Percentiles rank a stretch among this genome's conserved stretches.
Conservation (phyloP, 2,329 filamentous ascomycete species). For the Delphinella strobiligena region DNA sequence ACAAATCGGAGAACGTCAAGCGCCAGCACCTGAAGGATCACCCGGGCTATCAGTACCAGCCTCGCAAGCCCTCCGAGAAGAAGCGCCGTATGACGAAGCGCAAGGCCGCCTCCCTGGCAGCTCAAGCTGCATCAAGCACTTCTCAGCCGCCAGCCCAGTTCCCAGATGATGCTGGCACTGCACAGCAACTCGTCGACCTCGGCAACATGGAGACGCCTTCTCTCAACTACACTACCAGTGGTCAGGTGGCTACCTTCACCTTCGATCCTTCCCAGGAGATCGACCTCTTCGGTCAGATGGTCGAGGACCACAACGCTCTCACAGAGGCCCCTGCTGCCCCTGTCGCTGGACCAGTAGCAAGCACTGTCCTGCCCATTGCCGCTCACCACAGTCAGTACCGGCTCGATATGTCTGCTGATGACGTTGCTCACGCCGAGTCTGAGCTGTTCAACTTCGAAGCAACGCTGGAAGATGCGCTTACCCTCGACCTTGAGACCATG, state of each 20-base stretch:
- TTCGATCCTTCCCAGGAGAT: constrained; percentile 4
- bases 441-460: constrained; percentile 6
- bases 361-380: constrained; percentile 1
- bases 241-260: constrained; percentile 6
- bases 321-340: background rate
- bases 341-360: constrained; percentile 1
- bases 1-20: constrained; percentile 27
- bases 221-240: constrained; percentile 2
- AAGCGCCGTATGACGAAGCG: constrained; percentile 27
- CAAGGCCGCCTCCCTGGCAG: constrained; percentile 5
- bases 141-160: background rate
- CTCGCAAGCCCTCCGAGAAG: constrained; percentile 34
- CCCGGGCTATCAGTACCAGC: constrained; percentile 34
- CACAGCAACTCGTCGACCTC: constrained; percentile 6
- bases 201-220: constrained; percentile 1
- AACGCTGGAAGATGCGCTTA: constrained; percentile 4
- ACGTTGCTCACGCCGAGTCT: constrained; percentile 1
- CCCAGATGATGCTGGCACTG: background rate
- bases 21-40: constrained; percentile 26
- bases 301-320: constrained; percentile 4
- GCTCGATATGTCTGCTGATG: background rate
- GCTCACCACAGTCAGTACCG: background rate
- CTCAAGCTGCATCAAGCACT: constrained; percentile 1
- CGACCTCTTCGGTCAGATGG: constrained; percentile 6
- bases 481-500: constrained; percentile 4